Conservation (phyloP, 257 asterid genomes). For the Gentiana macrophylla region DNA sequence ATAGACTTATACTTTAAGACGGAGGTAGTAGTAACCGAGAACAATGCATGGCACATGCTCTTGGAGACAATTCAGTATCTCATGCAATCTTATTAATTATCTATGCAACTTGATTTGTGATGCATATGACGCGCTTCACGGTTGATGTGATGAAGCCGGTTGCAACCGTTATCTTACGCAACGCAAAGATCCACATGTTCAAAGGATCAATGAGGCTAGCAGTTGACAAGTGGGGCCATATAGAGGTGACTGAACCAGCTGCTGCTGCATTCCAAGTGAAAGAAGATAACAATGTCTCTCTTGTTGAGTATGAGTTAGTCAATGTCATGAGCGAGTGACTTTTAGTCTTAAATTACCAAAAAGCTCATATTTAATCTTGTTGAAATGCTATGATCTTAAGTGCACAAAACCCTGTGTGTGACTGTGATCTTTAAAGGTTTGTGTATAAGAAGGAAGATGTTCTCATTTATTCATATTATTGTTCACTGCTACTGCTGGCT, state of each 20-base stretch:
- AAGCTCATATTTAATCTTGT: too few relatives aligned
- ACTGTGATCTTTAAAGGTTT: too few relatives aligned
- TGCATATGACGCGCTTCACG: constrained; percentile 9
- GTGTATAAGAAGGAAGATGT: too few relatives aligned
- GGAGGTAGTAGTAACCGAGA: too few relatives aligned
- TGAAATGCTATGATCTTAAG: too few relatives aligned
- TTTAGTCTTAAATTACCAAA: background rate
- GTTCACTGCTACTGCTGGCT: too few relatives aligned
- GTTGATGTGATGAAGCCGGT: constrained; percentile 61
- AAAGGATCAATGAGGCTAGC: constrained; percentile 65
- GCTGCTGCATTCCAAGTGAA: constrained; percentile 42
- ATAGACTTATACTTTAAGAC: too few relatives aligned
- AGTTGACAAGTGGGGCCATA: constrained; percentile 67
- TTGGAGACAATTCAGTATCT: too few relatives aligned
- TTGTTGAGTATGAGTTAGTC: constrained; percentile 62
- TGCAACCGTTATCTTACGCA: constrained; percentile 38
- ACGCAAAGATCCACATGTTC: constrained; percentile 67
- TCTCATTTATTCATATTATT: too few relatives aligned
- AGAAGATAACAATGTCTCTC: constrained; percentile 54
- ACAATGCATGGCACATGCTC: too few relatives aligned
- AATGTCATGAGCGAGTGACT: constrained; percentile 23
- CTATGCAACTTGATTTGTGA: background rate
- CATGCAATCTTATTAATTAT: too few relatives aligned
- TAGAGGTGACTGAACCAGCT: constrained; percentile 51
- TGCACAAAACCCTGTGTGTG: background rate